These are phyloP conservation scores for Phytophthora podocarpi DNA, from an alignment of 352 stramenopile genomes.

Conservation along the genomic window DNA sequence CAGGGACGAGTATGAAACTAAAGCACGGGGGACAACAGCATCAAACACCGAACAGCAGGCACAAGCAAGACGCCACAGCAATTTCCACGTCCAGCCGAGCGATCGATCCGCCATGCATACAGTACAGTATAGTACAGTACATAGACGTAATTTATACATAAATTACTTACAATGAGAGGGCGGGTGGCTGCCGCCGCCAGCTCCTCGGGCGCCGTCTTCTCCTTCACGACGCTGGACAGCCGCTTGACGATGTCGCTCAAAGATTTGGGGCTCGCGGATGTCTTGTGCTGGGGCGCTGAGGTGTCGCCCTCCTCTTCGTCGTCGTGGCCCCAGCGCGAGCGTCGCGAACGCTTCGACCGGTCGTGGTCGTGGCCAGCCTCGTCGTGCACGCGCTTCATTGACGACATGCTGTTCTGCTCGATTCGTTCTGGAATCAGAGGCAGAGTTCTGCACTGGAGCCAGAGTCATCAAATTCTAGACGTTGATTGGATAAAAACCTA, in stretches of 20 bases:
- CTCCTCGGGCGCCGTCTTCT: slow-evolving; percentile 55
- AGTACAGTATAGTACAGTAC: neutral
- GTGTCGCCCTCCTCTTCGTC: neutral
- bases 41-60: slow-evolving; percentile 28
- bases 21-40: slow-evolving; percentile 22
- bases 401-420: slow-evolving; percentile 16
- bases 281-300: neutral
- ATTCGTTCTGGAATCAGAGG: no score
- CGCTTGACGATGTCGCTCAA: slow-evolving; percentile 69
- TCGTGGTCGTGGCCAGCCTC: slow-evolving; percentile 17
- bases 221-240: slow-evolving; percentile 68
- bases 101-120: no score
- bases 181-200: slow-evolving; percentile 27
- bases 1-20: slow-evolving; percentile 51
- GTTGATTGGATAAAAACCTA: no score
- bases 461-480: no score
- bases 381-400: slow-evolving; percentile 31
- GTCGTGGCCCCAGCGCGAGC: slow-evolving; percentile 44
- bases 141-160: neutral
- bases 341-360: slow-evolving; percentile 39
- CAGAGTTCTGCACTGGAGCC: no score
- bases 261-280: slow-evolving; percentile 23
- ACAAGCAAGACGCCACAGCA: neutral
- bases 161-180: slow-evolving; percentile 35
- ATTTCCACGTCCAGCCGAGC: neutral